Evolutionary conservation across 202 grass and related monocot genomes (phyloP), one percentile per base, ranked within the genome.

Genomic region (Digitaria exilis): DNA sequence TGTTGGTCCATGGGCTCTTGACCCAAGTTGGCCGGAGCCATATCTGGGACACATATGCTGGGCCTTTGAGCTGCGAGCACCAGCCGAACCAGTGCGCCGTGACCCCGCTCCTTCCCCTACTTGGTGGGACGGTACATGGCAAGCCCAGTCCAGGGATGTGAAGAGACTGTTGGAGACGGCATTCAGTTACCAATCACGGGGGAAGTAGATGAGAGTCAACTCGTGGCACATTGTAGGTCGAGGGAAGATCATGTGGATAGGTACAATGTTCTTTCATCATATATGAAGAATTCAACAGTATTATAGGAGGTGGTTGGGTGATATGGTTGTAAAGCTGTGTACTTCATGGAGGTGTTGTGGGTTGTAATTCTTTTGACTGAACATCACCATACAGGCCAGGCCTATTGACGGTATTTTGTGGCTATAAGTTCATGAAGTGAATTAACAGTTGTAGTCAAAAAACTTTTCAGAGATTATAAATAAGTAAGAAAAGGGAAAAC

Each of bases 21-120:
- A 92, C 86, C 19, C 96, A 95, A 80, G 80, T 88, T 35, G 90
- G 92, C 9, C 95, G 96, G 96, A 91, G 96, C 25, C 96, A 98
- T 64, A 80, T 88, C 75, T 98, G 92, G 96, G 93, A 84, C 83
- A 85, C 92, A 69, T 98, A 93, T 60, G 77, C 92, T 0, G 96
- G 96, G 1, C 70, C 89, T 22, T 63, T 90, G 35, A 94, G 93
- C 83, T 98, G 93, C 26, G 81, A 1, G 9, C 69, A 50, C 70
- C 96, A 98, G 54, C 71, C 39, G 0, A 83, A 98, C 80, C 93
- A 98, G 42, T 98, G 96, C 10, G 82, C 91, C 15, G 42, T 85
- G 43, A 95, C 90, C 10, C 90, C 89, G 0, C 83, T 98, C 65
- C 91, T 98, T 24, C 89, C 96, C 85, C 87, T 14, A 87, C 87